phyloP scores from a whole-genome alignment of 768 basidiomycete species.

The Gloeopeniophorella convolvens region DNA sequence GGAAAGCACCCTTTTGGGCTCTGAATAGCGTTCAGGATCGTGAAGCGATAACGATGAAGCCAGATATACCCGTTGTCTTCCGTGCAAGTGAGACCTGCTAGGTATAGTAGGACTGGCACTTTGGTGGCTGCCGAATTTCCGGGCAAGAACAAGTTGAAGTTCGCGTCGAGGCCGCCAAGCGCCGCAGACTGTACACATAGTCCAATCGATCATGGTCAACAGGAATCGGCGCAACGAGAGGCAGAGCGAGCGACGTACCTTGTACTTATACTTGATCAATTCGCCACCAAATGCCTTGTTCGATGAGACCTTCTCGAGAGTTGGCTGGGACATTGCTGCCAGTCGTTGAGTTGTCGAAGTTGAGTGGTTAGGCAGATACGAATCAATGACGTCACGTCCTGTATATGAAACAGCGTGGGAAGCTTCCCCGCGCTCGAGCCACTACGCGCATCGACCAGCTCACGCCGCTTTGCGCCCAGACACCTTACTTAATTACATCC shows the following conservation, averaged over 20 bases:
- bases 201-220: conserved; percentile 10
- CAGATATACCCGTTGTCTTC: conserved; percentile 82
- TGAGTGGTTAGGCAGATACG: not conserved
- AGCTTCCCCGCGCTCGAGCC: not conserved
- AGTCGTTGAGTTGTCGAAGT: not conserved
- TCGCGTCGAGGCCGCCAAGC: conserved; percentile 61
- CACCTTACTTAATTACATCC: too few relatives aligned
- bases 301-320: conserved; percentile 62
- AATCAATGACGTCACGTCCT: conserved; percentile 7
- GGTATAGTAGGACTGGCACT: conserved; percentile 72
- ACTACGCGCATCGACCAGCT: not conserved
- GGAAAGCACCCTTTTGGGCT: conserved; percentile 89
- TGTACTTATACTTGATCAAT: conserved; percentile 82
- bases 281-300: conserved; percentile 79
- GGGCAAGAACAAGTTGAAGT: conserved; percentile 90
- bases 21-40: conserved; percentile 31
- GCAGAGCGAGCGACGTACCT: conserved; percentile 38
- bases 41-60: not conserved
- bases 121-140: conserved; percentile 42
- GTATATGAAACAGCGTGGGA: not conserved
- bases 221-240: conserved; percentile 1
- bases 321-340: conserved; percentile 22
- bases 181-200: conserved; percentile 49
- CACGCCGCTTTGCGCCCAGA: too few relatives aligned
- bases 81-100: conserved; percentile 84